These are phyloP conservation scores for Golubevia sp. DNA, from an alignment of 1,284 basidiomycete species.

Conservation along the genomic window DNA sequence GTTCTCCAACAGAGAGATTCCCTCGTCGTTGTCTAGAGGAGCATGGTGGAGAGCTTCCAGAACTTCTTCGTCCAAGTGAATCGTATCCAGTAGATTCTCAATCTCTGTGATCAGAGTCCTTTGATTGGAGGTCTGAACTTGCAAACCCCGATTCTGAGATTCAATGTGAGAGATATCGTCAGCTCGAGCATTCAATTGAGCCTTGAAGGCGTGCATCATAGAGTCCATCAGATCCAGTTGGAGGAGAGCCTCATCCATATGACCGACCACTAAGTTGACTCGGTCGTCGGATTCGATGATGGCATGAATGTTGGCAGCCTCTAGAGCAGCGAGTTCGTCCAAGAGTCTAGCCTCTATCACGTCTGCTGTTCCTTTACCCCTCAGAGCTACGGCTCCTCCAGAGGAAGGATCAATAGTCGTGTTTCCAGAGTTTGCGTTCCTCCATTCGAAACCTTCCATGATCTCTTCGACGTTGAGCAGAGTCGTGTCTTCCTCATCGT, in stretches of 20 bases:
- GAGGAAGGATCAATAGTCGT: not conserved
- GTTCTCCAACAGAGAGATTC: slow-evolving; percentile 33
- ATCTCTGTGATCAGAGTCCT: slow-evolving; percentile 63
- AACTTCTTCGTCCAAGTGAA: slow-evolving; percentile 50
- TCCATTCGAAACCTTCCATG: slow-evolving; percentile 96
- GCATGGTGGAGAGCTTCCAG: slow-evolving; percentile 38
- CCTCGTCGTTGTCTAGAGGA: slow-evolving; percentile 22
- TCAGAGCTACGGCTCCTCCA: not conserved
- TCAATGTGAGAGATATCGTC: slow-evolving; percentile 95
- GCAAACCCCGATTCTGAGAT: slow-evolving; percentile 91
- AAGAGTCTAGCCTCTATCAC: slow-evolving; percentile 54
- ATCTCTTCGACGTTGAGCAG: slow-evolving; percentile 79
- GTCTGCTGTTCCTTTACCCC: slow-evolving; percentile 43
- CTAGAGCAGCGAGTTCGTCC: slow-evolving; percentile 53
- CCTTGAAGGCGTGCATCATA: slow-evolving; percentile 50
- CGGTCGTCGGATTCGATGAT: slow-evolving; percentile 89
- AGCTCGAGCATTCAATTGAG: slow-evolving; percentile 46
- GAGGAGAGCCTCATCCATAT: slow-evolving; percentile 81
- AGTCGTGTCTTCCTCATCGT: slow-evolving; percentile 48
- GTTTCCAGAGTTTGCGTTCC: not conserved
- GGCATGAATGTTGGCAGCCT: slow-evolving; percentile 85
- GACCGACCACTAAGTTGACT: slow-evolving; percentile 81
- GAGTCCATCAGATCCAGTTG: slow-evolving; percentile 79
- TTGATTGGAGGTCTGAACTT: slow-evolving; percentile 97
- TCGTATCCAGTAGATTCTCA: slow-evolving; percentile 46